These are phyloP conservation scores for Geranium brycei DNA, from an alignment of 345 rosid genomes.

Conservation along the genomic window DNA sequence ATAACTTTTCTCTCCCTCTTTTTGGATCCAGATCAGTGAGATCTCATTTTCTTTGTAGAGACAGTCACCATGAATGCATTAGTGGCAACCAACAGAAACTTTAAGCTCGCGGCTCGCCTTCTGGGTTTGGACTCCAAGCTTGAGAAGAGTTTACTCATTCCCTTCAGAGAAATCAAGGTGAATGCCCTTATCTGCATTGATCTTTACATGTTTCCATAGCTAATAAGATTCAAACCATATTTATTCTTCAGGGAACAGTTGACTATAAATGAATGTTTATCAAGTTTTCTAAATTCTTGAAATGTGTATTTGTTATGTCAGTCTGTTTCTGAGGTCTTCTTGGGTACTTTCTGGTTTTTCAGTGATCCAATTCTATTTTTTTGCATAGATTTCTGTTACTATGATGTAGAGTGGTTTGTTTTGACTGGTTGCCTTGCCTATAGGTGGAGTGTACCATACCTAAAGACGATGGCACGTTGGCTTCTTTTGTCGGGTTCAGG, in stretches of 20 bases:
- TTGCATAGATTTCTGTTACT: too few relatives aligned
- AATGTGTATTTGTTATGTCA: background rate
- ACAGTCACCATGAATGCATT: conserved; percentile 66
- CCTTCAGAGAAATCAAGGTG: conserved; percentile 96
- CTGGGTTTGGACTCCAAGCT: conserved; percentile 92
- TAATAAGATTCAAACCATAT: background rate
- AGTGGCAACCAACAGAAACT: conserved; percentile 94
- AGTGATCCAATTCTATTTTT: too few relatives aligned
- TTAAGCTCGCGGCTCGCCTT: conserved; percentile 77
- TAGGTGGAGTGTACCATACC: conserved; percentile 96
- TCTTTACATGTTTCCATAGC: background rate
- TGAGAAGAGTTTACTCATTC: conserved; percentile 85
- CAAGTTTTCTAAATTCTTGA: background rate
- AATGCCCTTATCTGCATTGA: background rate
- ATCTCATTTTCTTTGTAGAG: conserved; percentile 6
- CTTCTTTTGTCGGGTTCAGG: conserved; percentile 83
- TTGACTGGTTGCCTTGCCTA: conserved; percentile 6
- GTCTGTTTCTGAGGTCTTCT: background rate
- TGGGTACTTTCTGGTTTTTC: background rate
- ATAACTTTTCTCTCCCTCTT: background rate
- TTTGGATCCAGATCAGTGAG: background rate
- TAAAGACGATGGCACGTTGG: conserved; percentile 79
- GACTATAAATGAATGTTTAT: too few relatives aligned
- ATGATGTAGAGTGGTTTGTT: background rate
- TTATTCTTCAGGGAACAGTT: background rate